Conservation (phyloP, 2,329 filamentous ascomycete genomes). For the Aspergillus sp. region DNA sequence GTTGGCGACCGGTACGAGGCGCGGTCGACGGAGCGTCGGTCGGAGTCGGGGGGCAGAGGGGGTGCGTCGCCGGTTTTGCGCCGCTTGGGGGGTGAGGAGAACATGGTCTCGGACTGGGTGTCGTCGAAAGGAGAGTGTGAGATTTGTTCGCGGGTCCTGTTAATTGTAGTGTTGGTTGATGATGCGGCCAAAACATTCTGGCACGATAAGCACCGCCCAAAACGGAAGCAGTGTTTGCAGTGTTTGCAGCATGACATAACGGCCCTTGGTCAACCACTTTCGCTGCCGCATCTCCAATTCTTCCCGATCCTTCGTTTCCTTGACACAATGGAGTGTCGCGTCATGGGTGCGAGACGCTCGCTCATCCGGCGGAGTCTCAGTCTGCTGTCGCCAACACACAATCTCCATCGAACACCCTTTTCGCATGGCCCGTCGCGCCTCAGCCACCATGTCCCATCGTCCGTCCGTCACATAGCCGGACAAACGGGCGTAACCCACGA, state of each 20-base stretch:
- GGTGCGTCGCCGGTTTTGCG: conserved; percentile 60
- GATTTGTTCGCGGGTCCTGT: not conserved
- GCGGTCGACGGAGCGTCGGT: conserved; percentile 35
- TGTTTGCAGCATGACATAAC: conserved; percentile 41
- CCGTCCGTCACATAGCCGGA: conserved; percentile 19
- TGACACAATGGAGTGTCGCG: conserved; percentile 28
- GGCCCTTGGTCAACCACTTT: conserved; percentile 4
- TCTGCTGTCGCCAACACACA: not conserved
- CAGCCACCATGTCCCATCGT: conserved; percentile 17
- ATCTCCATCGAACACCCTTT: not conserved
- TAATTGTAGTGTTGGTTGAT: no score
- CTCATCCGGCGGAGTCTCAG: conserved; percentile 12
- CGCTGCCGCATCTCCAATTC: conserved; percentile 10
- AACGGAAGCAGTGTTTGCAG: conserved; percentile 28
- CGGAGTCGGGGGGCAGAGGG: conserved; percentile 16
- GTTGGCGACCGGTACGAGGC: conserved; percentile 68
- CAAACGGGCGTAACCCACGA: conserved; percentile 14
- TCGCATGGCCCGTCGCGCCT: conserved; percentile 2
- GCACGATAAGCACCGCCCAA: conserved; percentile 1
- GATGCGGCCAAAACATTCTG: not conserved
- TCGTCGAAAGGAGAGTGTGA: not conserved
- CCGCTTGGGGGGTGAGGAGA: conserved; percentile 60
- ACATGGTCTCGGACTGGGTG: not conserved
- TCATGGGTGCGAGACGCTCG: conserved; percentile 17
- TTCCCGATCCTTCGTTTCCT: conserved; percentile 7